Percentiles rank a stretch among this genome's conserved stretches.
Conservation (phyloP, 495 filamentous ascomycete genomes). For the Trichocladium antarcticum region DNA sequence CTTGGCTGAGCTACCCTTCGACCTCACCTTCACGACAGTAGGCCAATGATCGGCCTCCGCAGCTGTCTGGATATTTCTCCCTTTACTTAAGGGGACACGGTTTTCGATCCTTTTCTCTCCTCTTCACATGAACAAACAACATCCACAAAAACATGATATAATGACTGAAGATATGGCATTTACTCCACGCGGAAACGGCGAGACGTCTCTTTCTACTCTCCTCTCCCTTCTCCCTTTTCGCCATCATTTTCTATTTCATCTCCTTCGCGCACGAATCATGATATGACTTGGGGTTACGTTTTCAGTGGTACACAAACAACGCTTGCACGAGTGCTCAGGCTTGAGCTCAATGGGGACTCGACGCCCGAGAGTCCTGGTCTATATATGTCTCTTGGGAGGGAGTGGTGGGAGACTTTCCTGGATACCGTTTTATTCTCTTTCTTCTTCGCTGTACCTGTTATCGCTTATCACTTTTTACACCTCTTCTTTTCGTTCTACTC, state of each 20-base stretch:
- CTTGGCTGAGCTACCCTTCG: constrained; percentile 22
- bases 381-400: too few species aligned
- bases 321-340: too few species aligned
- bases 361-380: too few species aligned
- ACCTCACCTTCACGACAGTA: constrained; percentile 17
- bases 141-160: too few species aligned
- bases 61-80: neutral
- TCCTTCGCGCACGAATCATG: neutral
- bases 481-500: neutral
- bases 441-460: neutral
- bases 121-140: too few species aligned
- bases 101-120: neutral
- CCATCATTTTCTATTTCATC: constrained; percentile 8
- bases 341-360: too few species aligned
- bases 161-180: too few species aligned
- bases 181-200: too few species aligned
- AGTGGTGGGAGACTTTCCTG: neutral
- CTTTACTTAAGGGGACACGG: neutral
- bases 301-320: neutral
- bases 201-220: neutral
- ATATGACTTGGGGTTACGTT: constrained; percentile 8
- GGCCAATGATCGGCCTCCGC: constrained; percentile 1
- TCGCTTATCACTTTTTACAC: constrained; percentile 8
- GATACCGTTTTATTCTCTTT: neutral
- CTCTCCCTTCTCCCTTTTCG: neutral